A percentile compares a stretch with the other conserved stretches of the same genome.
These are phyloP conservation scores for Phaseolus coccineus DNA, from an alignment of 331 rosid species.

Conservation along the genomic window DNA sequence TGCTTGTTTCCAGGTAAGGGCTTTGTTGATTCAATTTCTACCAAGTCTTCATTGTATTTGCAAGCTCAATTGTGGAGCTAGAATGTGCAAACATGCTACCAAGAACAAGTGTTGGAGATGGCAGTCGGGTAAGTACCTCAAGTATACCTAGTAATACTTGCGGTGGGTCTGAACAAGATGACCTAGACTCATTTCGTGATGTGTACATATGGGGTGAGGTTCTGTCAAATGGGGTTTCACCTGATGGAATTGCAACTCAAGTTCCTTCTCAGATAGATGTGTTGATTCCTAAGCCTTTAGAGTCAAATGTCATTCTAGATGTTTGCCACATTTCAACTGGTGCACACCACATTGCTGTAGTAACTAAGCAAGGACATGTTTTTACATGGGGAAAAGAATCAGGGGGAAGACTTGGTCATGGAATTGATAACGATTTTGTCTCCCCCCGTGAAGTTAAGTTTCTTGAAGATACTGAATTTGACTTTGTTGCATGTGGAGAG, in stretches of 20 bases:
- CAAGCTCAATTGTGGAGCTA: slow-evolving; percentile 63
- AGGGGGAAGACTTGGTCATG: slow-evolving; percentile 93
- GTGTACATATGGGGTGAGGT: slow-evolving; percentile 88
- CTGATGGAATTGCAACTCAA: slow-evolving; percentile 52
- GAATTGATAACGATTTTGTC: slow-evolving; percentile 63
- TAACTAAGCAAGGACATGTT: slow-evolving; percentile 83
- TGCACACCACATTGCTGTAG: slow-evolving; percentile 69
- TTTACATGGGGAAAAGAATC: slow-evolving; percentile 96
- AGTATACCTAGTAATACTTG: slow-evolving; percentile 80
- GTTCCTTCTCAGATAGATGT: slow-evolving; percentile 58
- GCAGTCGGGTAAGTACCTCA: slow-evolving; percentile 76
- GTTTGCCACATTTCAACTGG: slow-evolving; percentile 78
- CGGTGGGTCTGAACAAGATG: slow-evolving; percentile 87
- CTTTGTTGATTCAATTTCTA: slow-evolving; percentile 52
- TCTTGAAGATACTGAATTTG: slow-evolving; percentile 53
- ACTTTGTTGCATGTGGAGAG: slow-evolving; percentile 87
- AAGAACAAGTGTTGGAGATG: slow-evolving; percentile 70
- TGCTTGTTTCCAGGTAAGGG: slow-evolving; percentile 52
- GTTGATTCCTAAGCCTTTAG: slow-evolving; percentile 70
- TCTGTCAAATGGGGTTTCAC: slow-evolving; percentile 63
- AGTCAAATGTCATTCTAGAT: slow-evolving; percentile 77
- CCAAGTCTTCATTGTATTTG: slow-evolving; percentile 46
- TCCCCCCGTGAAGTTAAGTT: slow-evolving; percentile 75
- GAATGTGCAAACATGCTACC: slow-evolving; percentile 73
- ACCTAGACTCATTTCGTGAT: slow-evolving; percentile 73